Conservation (phyloP, 1,284 basidiomycete species). For the Pholiota adiposa region DNA sequence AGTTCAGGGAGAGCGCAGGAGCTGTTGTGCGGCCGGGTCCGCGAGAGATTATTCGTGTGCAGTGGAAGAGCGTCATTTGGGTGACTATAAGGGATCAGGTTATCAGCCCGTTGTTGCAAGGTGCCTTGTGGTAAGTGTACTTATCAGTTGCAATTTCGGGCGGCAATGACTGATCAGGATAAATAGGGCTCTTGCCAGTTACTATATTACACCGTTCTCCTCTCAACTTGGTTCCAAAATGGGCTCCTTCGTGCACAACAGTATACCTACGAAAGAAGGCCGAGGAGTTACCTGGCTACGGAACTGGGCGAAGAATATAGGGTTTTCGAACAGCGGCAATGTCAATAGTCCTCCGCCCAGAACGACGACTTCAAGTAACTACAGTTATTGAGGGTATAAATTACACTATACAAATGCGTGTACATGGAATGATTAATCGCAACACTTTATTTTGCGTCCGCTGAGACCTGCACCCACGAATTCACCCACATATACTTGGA, state of each 20-base stretch:
- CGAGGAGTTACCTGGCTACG: constrained; percentile 48
- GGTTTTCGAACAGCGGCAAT: constrained; percentile 20
- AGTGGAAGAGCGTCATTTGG: constrained; percentile 66
- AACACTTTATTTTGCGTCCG: neutral
- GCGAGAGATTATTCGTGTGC: constrained; percentile 48
- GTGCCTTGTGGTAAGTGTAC: constrained; percentile 62
- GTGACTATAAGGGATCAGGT: constrained; percentile 71
- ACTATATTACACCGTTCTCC: constrained; percentile 43
- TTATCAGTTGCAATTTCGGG: neutral
- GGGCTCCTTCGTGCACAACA: constrained; percentile 31
- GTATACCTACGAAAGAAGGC: constrained; percentile 43
- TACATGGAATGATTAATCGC: neutral
- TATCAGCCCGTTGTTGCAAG: constrained; percentile 69
- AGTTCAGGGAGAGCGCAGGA: constrained; percentile 24
- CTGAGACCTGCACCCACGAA: constrained; percentile 59
- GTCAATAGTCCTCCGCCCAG: neutral
- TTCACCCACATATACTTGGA: constrained; percentile 95
- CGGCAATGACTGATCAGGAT: neutral
- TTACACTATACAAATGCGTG: constrained; percentile 10
- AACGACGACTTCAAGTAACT: constrained; percentile 4
- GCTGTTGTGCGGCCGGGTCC: constrained; percentile 18
- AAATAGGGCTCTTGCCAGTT: constrained; percentile 44
- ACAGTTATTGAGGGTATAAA: constrained; percentile 6
- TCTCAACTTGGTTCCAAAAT: constrained; percentile 33
- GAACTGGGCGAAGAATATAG: constrained; percentile 40